phyloP scores from a whole-genome alignment of 73 alveolate genomes.

The Uronychia setigera region DNA sequence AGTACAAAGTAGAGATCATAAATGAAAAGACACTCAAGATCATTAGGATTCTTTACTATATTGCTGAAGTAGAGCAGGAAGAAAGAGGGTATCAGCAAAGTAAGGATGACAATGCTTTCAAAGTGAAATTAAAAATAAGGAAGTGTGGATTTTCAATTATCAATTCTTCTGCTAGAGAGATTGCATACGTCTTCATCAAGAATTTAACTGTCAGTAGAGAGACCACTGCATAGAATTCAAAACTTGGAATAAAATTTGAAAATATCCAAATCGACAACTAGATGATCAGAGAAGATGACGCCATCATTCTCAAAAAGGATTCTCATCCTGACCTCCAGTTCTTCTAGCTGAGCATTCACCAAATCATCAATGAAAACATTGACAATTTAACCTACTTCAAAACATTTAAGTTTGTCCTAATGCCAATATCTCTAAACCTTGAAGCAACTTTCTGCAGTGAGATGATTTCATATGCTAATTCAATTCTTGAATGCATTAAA shows the following conservation, averaged over 20 bases:
- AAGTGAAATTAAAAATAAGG: slow-evolving; percentile 1
- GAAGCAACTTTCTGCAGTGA: slow-evolving; percentile 47
- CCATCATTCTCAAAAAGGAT: slow-evolving; percentile 32
- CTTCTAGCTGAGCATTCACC: slow-evolving; percentile 26
- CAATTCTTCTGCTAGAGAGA: slow-evolving; percentile 46
- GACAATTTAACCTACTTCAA: slow-evolving; percentile 34
- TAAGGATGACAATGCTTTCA: slow-evolving; percentile 7
- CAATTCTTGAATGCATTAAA: slow-evolving; percentile 7
- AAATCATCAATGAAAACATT: slow-evolving; percentile 21
- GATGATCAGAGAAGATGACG: slow-evolving; percentile 44
- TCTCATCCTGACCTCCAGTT: neutral
- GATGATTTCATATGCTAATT: slow-evolving; percentile 9
- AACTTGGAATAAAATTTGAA: slow-evolving; percentile 15
- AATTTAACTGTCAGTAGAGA: slow-evolving; percentile 11
- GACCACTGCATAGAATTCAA: slow-evolving; percentile 3
- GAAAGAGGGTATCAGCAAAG: slow-evolving; percentile 4
- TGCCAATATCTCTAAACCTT: slow-evolving; percentile 26
- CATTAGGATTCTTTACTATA: slow-evolving; percentile 25
- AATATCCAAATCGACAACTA: slow-evolving; percentile 38
- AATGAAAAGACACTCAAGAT: slow-evolving; percentile 33
- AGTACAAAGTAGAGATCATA: slow-evolving; percentile 22
- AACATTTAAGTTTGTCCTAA: slow-evolving; percentile 17
- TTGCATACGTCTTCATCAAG: slow-evolving; percentile 26
- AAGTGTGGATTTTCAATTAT: slow-evolving; percentile 32
- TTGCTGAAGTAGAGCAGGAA: slow-evolving; percentile 4